Evolutionary conservation across 2,329 filamentous ascomycete species (phyloP), one percentile per base, ranked within the genome.

Genomic region (Colletotrichum godetiae): DNA sequence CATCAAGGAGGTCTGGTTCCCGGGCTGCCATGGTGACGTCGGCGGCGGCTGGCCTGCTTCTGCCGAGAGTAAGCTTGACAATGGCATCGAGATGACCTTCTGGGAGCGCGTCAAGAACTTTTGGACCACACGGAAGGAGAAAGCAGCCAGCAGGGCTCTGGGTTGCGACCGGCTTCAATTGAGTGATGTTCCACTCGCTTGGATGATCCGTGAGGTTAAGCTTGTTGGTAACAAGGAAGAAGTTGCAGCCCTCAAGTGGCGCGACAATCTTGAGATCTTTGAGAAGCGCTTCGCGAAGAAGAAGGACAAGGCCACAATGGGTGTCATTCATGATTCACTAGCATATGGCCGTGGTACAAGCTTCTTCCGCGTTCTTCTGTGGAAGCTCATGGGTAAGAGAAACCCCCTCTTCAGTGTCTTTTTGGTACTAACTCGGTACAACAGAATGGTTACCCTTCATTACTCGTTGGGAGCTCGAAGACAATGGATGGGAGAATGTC

Each of bases 1-100:
- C 65, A 80, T 88, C 70, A 78, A 79, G 60, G 88, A 90, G 74
- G 86, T 89, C 57, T 90, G 88, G 87, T 90, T 90, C 74, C 84
- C 88, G 0, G 88, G 88, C 1, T 85, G 85, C 67, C 88, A 90
- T 68, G 85, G 85, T 11, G 87, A 90, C 66, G 83, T 89, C 11
- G 88, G 88, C 2, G 88, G 88, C 0, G 88, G 88, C 0, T 90
- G 87, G 85, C 82, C 82, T 0, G 80, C 82, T 10, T 76, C 78
- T 7, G 77, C 78, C 5, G 74, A 76, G 24, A 70, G 80, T 4
- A 69, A 75, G 1, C 66, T 80, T 7, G 78, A 80, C 7, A 73
- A 67, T 6, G 67, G 78, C 3, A 79, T 78, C 76, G 55, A 60
- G 42, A 73, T 61, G 66, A 81, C 78, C 0, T 56, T 81, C 31